phyloP scores from a whole-genome alignment of 2,329 filamentous ascomycete species.

The Trichoderma breve region DNA sequence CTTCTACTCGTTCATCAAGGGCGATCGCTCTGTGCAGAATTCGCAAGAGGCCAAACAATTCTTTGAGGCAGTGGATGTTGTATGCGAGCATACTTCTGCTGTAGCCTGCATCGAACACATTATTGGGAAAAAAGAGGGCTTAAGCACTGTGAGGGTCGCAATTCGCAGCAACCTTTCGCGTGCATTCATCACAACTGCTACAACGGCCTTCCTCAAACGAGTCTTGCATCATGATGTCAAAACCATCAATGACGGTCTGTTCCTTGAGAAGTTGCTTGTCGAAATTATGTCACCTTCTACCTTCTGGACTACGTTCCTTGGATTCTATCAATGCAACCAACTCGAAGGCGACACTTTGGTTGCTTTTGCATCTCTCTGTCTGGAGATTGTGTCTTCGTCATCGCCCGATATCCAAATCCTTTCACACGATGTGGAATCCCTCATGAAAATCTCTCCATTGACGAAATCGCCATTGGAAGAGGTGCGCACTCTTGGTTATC shows the following conservation, averaged over 20 bases:
- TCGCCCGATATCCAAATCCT: not conserved
- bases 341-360: not conserved
- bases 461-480: constrained; percentile 27
- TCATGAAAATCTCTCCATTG: constrained; percentile 29
- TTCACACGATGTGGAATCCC: constrained; percentile 25
- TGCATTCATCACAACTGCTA: not conserved
- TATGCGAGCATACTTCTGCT: constrained; percentile 13
- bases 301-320: constrained; percentile 19
- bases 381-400: constrained; percentile 19
- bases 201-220: constrained; percentile 12
- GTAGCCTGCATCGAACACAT: constrained; percentile 20
- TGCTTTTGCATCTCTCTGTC: constrained; percentile 24
- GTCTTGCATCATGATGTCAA: constrained; percentile 13
- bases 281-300: constrained; percentile 21
- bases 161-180: constrained; percentile 19
- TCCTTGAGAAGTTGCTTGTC: constrained; percentile 17
- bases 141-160: constrained; percentile 13
- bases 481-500: constrained; percentile 33
- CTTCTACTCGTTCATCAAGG: constrained; percentile 18
- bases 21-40: constrained; percentile 11
- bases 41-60: constrained; percentile 23
- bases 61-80: constrained; percentile 20
- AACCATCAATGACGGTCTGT: constrained; percentile 17
- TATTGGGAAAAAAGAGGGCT: constrained; percentile 9
- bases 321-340: not conserved